Evolutionary conservation across 2,329 filamentous ascomycete genomes (phyloP).

Genomic region (Colletotrichum sp.): DNA sequence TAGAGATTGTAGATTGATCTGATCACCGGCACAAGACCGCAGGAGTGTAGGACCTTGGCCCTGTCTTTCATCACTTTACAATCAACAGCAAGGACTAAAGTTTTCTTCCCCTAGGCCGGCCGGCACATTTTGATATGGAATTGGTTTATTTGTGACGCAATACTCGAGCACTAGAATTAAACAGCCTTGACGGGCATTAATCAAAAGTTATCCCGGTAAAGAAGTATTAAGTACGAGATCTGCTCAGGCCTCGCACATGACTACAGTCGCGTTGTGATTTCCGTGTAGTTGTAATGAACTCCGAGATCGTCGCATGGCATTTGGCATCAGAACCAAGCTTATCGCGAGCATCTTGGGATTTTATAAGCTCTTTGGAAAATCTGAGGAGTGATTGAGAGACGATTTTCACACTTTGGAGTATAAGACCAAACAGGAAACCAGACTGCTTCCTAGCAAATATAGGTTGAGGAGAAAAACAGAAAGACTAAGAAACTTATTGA

Average conservation of each 20-base stretch:
- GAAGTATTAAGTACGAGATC: fast-evolving
- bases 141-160: neutral
- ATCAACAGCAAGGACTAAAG: fast-evolving
- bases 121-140: neutral
- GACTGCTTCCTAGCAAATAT: neutral
- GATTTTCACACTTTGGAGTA: neutral
- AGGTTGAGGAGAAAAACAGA: neutral
- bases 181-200: neutral
- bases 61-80: neutral
- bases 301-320: neutral
- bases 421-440: neutral
- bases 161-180: fast-evolving
- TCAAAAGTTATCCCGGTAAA: neutral
- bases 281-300: neutral
- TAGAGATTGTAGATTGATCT: fast-evolving
- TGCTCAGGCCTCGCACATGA: neutral
- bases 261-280: neutral
- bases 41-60: fast-evolving
- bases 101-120: neutral
- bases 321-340: neutral
- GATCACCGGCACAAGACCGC: fast-evolving
- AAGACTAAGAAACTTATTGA: neutral
- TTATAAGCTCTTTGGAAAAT: neutral
- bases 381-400: neutral
- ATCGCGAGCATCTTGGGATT: neutral